phyloP scores from a whole-genome alignment of 139 green algal genomes.

The Zygnema cylindricum region DNA sequence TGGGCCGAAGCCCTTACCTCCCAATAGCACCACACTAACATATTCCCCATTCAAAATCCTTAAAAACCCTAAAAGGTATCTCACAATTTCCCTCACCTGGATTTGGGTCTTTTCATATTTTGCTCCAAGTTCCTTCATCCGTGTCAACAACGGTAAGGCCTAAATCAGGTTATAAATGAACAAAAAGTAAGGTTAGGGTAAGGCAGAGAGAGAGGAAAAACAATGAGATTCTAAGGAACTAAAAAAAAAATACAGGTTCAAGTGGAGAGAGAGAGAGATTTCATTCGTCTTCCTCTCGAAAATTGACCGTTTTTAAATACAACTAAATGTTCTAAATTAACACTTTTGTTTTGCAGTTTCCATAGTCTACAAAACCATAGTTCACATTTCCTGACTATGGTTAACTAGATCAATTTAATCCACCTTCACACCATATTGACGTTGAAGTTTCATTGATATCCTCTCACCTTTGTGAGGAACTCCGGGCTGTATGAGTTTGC shows the following conservation, averaged over 20 bases:
- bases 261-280: too few species aligned
- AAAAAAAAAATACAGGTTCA: too few species aligned
- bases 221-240: too few species aligned
- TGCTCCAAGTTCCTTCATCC: constrained; percentile 39
- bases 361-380: too few species aligned
- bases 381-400: too few species aligned
- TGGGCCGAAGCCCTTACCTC: not conserved
- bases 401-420: not conserved
- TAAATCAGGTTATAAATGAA: too few species aligned
- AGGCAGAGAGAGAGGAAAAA: too few species aligned
- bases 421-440: not conserved
- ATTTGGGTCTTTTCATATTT: constrained; percentile 57
- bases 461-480: constrained; percentile 29
- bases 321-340: constrained; percentile 9
- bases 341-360: not conserved
- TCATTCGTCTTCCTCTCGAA: too few species aligned
- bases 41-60: not conserved
- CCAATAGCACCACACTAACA: not conserved
- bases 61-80: not conserved
- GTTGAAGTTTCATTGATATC: not conserved
- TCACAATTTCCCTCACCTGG: not conserved
- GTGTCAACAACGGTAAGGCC: constrained; percentile 24
- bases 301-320: too few species aligned
- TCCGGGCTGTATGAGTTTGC: constrained; percentile 29
- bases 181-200: too few species aligned